Evolutionary conservation across 2,329 filamentous ascomycete species (phyloP), one percentile per base, ranked within the genome.

Genomic region (Fusarium staphyleae): DNA sequence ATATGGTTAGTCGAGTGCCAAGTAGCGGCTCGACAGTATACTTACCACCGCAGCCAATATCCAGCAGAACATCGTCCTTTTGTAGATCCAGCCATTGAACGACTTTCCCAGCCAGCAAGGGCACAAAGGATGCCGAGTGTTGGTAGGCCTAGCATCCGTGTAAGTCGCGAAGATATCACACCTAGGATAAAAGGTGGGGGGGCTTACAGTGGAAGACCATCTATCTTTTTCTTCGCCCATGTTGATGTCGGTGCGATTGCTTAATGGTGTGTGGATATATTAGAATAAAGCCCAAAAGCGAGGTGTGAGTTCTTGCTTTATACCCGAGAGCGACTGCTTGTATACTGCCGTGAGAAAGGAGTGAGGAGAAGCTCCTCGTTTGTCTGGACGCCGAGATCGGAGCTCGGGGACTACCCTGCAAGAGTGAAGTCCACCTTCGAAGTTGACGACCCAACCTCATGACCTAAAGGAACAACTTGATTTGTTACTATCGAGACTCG

Each of bases 31-130:
- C 6, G 10, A 15, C n/a, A 24, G 19, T 16, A 6, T 16, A 70
- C 74, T 55, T 51, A 83, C 82, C 85, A 35, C 86, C 86, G 61
- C 86, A 88, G 12, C 86, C 86, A 46, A 88, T 72, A 58, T 88
- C 86, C 2, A 88, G 74, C 16, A 88, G 77, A 13, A 74, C 68
- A 66, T 88, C 85, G 57, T 83, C 79, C 22, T 78, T 75, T 51
- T 84, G 77, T 1, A 85, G 77, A 59, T 86, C 78, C 0, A 88
- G 75, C 79, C 83, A 87, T 37, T 76, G 69, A 10, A 86, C 64
- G 5, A 88, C 76, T 53, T 84, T 86, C 13, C 76, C 77, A 1
- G 85, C 80, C 9, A 88, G 74, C 65, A 85, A 83, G 3, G 86
- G 85, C 8, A 88, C 85, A 63, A 88, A 88, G 0, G 82, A 81